Base-by-base conservation (phyloP, 2,329 filamentous ascomycete species). In the Sclerotinia borealis region DNA sequence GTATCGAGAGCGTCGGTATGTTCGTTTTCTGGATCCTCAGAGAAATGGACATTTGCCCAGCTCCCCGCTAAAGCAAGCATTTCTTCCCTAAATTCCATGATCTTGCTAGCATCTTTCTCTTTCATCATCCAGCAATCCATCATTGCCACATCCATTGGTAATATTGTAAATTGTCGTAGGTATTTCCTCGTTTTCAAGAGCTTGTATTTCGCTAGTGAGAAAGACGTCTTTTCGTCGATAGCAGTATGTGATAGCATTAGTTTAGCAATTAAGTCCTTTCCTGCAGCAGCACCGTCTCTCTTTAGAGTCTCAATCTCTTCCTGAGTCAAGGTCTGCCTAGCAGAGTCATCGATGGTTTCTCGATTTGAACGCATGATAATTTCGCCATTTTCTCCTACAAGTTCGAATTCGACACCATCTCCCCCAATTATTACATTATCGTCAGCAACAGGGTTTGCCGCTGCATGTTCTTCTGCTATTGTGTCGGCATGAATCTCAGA, bases 171-270 rank as follows among this genome's bases (percentile, higher is more conserved):
- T 15, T 92, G 83, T 71, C 90, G 88, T 67, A 98, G 83, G 75
- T 96, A 98, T 77, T 99, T 99, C 74, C 88, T 93, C 68, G 91
- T 89, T 79, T 99, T 99, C 51, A 96, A 82, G 22, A 98, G 80
- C 72, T 95, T 96, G 77, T 99, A 99, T 76, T 99, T 99, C 49
- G 93, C 93, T 64, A 97, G 80, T 2, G 92, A 96, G 73, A 96
- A 99, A 0, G 87, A 83, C 0, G 95, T 98, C 81, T 99, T 99
- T 78, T 98, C 90, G 69, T 96, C 92, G 49, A 99, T 83, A 1
- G 89, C 90, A 22, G 90, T 88, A 76, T 99, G 95, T 49, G 92
- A 95, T 36, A 92, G 83, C 76, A 99, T 84, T 31, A 99, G 86
- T 77, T 93, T 96, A n/a, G 91, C 88, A 67, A 99, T 95, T 54